A percentile compares a stretch with the other conserved stretches of the same genome.
Conservation (phyloP, 2,329 filamentous ascomycete species). For the Fonsecaea erecta region DNA sequence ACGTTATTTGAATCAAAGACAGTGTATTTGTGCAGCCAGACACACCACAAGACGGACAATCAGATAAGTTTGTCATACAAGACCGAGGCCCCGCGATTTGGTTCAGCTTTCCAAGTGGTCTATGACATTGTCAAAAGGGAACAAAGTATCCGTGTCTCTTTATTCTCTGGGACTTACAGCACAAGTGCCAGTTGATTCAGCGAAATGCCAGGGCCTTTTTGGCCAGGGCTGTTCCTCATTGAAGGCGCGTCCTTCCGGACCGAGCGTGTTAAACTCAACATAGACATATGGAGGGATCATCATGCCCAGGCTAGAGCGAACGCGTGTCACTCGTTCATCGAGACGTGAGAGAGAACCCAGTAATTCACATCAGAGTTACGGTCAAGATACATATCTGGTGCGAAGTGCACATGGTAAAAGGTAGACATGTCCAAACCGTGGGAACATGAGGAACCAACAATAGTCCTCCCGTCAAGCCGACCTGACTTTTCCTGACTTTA, state of each 20-base stretch:
- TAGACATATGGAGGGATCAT: background rate
- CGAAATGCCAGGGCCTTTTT: no score
- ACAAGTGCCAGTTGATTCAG: no score
- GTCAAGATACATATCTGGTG: background rate
- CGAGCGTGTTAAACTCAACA: background rate
- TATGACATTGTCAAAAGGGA: no score
- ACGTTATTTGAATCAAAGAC: no score
- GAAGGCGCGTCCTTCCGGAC: background rate
- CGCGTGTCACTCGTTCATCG: background rate
- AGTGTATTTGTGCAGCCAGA: background rate
- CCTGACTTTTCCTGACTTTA: background rate
- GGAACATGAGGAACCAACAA: background rate
- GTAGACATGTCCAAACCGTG: background rate
- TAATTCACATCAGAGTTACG: background rate
- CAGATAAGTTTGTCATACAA: background rate
- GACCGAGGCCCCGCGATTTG: background rate
- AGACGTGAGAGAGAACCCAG: background rate
- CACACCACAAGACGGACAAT: background rate
- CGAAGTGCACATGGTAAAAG: no score
- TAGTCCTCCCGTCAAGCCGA: background rate
- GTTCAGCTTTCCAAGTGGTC: background rate
- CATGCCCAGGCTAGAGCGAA: background rate
- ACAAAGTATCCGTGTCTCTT: no score
- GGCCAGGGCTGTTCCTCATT: background rate
- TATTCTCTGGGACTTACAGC: no score